Conservation (phyloP, 441 rosid genomes). For the Eruca vesicaria region DNA sequence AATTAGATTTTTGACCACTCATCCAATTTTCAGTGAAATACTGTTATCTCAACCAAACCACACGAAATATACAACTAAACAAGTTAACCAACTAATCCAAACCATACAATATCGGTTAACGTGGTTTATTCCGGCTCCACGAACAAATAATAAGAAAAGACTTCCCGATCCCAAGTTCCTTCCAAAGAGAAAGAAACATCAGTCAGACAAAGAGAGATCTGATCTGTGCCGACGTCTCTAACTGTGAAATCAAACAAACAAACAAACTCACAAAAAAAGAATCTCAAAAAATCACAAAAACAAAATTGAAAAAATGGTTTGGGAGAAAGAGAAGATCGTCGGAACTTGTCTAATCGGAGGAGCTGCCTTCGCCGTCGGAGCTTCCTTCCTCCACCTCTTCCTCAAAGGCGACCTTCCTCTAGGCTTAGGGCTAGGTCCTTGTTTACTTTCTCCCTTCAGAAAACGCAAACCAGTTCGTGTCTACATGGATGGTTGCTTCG, state of each 20-base stretch:
- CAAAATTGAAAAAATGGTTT: constrained; percentile 28
- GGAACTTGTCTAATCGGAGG: constrained; percentile 46
- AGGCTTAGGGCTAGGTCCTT: constrained; percentile 30
- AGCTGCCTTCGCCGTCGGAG: constrained; percentile 51
- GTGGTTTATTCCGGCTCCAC: neutral
- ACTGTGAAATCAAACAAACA: constrained; percentile 13
- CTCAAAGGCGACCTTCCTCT: constrained; percentile 37
- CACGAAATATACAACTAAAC: too few relatives aligned
- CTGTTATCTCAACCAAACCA: too few relatives aligned
- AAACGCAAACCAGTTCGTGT: constrained; percentile 71
- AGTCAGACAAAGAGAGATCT: neutral
- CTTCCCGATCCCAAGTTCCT: constrained; percentile 33
- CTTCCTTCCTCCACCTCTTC: constrained; percentile 36
- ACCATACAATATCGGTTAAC: neutral
- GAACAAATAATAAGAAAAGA: neutral
- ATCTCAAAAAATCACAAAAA: constrained; percentile 11
- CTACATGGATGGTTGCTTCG: constrained; percentile 99
- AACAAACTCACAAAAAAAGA: neutral
- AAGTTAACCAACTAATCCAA: neutral
- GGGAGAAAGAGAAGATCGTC: constrained; percentile 38
- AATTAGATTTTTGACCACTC: too few relatives aligned
- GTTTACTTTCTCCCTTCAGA: constrained; percentile 29
- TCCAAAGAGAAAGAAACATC: constrained; percentile 26
- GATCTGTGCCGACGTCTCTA: constrained; percentile 10
- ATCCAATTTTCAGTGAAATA: too few relatives aligned